Evolutionary conservation across 2,329 filamentous ascomycete genomes (phyloP), one percentile per base, ranked within the genome.

Genomic region (Penicillium sumatraense): DNA sequence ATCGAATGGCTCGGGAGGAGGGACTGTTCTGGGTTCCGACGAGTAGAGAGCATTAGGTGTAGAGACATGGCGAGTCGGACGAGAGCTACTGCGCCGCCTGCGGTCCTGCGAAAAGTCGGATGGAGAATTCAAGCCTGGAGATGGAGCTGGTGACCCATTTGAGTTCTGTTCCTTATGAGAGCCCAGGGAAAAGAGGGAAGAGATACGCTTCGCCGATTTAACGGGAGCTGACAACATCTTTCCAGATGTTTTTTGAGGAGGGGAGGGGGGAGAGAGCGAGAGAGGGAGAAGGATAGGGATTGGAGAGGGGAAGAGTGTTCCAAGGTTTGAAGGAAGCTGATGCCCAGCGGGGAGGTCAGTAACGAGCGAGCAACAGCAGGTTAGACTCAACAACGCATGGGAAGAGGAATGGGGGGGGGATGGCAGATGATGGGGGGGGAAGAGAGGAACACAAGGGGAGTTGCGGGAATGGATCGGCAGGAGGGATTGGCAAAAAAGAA

Each of bases 201-300:
- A 78, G 54, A 79, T 75, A 55, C 76, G 75, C 66, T 73, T 77
- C 54, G 74, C 75, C 53, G 74, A 75, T 62, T 76, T 77, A 53
- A 70, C 68, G 49, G 74, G 74, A 66, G 74, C 70, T 23, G 74
- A 75, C 62, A 77, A 64, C 72, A 75, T 74, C 58, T 59, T 72
- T 31, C 20, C 27, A 33, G 53, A 36, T 51, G 54, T 53, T 41
- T 35, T n/a, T n/a, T n/a, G n/a, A 51, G 47, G 40, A 35, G 38
- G 11, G 44, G 41, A 31, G 40, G 36, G 18, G 44, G 44, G 36
- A 36, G 35, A 46, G 53, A 40, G 35, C n/a, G n/a, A 49, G 47
- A 10, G 53, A 18, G 21, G 49, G 29, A 31, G 45, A 18, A 33
- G 38, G 36, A 33, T n/a, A 47, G 31, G 40, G 50, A 44, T 20